Conservation (phyloP, 225 moss, liverwort and hornwort species). For the Straminergon stramineum region DNA sequence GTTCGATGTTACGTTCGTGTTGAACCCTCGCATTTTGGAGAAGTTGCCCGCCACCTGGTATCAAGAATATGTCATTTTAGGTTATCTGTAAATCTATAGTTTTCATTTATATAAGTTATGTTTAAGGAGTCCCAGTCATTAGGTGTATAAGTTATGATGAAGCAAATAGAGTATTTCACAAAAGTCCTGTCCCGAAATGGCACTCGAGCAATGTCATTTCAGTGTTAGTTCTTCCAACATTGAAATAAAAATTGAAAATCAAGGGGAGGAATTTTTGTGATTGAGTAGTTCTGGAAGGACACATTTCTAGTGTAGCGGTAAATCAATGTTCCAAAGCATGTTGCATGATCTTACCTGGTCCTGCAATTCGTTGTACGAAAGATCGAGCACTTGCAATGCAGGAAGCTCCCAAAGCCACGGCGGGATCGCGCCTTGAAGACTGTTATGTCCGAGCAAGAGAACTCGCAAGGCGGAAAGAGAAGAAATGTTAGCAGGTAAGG, state of each 20-base stretch:
- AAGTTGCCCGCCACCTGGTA: not conserved
- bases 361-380: not conserved
- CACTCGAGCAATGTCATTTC: not conserved
- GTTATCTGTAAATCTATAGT: not conserved
- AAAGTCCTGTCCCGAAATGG: not conserved
- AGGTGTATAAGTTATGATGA: not conserved
- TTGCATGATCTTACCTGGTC: not conserved
- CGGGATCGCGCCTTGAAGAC: not conserved
- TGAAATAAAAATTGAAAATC: not conserved
- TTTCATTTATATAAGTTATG: not conserved
- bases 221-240: not conserved
- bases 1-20: not conserved
- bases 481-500: not conserved
- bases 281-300: not conserved
- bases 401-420: not conserved
- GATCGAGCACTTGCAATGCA: not conserved
- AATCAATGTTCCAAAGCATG: not conserved
- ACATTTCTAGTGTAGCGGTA: not conserved
- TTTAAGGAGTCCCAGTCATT: not conserved
- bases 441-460: not conserved
- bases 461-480: not conserved
- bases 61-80: not conserved
- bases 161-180: not conserved
- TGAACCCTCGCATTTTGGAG: conserved; percentile 4
- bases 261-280: not conserved